These are phyloP conservation scores for Gaultheria prostrata DNA, from an alignment of 148 eudicot genomes.

Conservation along the genomic window DNA sequence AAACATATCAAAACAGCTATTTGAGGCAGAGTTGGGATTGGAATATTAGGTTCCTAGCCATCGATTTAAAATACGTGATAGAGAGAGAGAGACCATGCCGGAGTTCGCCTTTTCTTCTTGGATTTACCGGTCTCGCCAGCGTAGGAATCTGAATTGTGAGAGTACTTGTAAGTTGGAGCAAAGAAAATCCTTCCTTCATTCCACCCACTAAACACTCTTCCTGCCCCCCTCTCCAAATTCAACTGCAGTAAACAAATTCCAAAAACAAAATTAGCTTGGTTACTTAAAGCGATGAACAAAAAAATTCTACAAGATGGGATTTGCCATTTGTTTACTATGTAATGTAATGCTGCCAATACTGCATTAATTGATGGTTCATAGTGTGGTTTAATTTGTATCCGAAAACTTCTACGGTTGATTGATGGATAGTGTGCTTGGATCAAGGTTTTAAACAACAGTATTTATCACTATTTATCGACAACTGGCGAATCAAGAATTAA, in stretches of 20 bases:
- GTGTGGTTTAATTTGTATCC: background rate
- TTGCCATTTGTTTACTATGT: background rate
- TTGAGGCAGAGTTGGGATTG: background rate
- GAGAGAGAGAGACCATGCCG: constrained; percentile 55
- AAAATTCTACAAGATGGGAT: too few species aligned
- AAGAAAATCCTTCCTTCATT: constrained; percentile 61
- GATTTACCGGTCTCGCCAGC: constrained; percentile 67
- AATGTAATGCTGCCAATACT: background rate
- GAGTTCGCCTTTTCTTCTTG: constrained; percentile 79
- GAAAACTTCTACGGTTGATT: too few species aligned
- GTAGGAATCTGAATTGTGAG: constrained; percentile 73
- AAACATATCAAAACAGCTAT: background rate
- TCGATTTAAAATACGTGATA: background rate
- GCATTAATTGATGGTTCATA: background rate
- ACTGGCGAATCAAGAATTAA: too few species aligned
- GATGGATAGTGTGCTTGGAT: too few species aligned
- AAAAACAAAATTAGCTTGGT: background rate
- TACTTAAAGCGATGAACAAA: background rate
- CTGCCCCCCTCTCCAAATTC: constrained; percentile 49
- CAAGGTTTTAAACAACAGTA: too few species aligned
- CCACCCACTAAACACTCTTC: constrained; percentile 67
- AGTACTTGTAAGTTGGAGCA: constrained; percentile 84
- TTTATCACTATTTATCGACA: too few species aligned
- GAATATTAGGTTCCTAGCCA: background rate
- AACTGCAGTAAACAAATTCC: constrained; percentile 30